Conservation (phyloP, 2,329 filamentous ascomycete species). For the Hypoxylon sp. region DNA sequence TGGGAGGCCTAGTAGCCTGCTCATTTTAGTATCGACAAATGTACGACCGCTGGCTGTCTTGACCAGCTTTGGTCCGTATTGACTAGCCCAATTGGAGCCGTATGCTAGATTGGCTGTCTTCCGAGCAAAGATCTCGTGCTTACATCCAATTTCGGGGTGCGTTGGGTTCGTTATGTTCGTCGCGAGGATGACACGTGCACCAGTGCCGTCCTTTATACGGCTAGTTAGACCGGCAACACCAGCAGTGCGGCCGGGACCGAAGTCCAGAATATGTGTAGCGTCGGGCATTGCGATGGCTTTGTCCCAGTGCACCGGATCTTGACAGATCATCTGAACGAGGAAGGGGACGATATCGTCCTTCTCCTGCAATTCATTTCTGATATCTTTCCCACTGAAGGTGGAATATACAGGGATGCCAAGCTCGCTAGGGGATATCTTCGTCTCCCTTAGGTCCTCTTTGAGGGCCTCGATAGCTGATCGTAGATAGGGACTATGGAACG, state of each 20-base stretch:
- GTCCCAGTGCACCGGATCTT: conserved; percentile 42
- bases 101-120: conserved; percentile 69
- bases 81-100: conserved; percentile 34
- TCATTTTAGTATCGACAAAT: conserved; percentile 48
- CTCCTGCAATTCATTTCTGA: conserved; percentile 33
- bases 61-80: conserved; percentile 35
- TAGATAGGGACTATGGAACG: conserved; percentile 52
- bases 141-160: conserved; percentile 37
- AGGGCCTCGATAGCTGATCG: conserved; percentile 36
- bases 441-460: conserved; percentile 33
- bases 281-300: conserved; percentile 36
- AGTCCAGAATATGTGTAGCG: conserved; percentile 48
- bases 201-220: conserved; percentile 44
- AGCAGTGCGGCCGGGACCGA: conserved; percentile 44
- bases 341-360: conserved; percentile 36
- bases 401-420: conserved; percentile 52
- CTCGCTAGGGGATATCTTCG: conserved; percentile 49
- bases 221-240: conserved; percentile 44
- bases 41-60: conserved; percentile 30
- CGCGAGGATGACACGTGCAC: conserved; percentile 44
- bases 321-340: conserved; percentile 42
- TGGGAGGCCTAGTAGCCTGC: conserved; percentile 54
- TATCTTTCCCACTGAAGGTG: conserved; percentile 44
- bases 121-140: conserved; percentile 59
- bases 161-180: conserved; percentile 32